Conservation (phyloP, 139 green algal species). For the Chlamydomonas eustigma region DNA sequence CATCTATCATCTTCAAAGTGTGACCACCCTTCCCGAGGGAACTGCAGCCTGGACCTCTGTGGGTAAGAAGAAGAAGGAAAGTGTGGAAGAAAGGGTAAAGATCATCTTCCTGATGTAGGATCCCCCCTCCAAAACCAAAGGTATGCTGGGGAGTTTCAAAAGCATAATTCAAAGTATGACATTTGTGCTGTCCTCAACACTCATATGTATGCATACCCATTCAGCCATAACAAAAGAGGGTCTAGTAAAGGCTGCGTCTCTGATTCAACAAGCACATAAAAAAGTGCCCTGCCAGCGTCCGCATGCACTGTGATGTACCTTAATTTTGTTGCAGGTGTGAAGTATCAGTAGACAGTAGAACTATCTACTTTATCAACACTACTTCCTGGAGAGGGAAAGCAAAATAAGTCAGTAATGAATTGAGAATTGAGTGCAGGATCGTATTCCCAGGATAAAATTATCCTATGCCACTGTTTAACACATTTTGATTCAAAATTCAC, state of each 20-base stretch:
- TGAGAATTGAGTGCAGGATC: background rate
- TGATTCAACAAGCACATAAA: constrained; percentile 64
- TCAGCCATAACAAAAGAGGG: constrained; percentile 75
- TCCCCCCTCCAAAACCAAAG: too few species aligned
- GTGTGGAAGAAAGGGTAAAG: background rate
- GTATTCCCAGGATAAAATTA: background rate
- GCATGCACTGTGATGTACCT: constrained; percentile 83
- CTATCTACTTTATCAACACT: background rate
- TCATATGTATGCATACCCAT: constrained; percentile 54
- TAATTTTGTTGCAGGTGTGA: too few species aligned
- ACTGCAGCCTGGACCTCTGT: constrained; percentile 73
- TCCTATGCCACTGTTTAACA: too few species aligned
- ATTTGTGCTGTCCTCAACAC: too few species aligned
- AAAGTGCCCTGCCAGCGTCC: constrained; percentile 59
- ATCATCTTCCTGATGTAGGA: too few species aligned
- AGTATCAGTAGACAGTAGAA: too few species aligned
- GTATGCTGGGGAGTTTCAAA: too few species aligned
- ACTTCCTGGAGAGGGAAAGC: background rate
- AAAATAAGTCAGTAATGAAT: background rate
- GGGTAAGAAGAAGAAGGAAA: background rate
- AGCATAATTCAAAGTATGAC: too few species aligned
- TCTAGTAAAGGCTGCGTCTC: constrained; percentile 7
- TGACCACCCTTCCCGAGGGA: constrained; percentile 48
- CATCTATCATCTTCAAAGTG: background rate
- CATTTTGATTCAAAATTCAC: too few species aligned